Conservation (phyloP, 1,139 yeast species). For the Suhomyces maxii region DNA sequence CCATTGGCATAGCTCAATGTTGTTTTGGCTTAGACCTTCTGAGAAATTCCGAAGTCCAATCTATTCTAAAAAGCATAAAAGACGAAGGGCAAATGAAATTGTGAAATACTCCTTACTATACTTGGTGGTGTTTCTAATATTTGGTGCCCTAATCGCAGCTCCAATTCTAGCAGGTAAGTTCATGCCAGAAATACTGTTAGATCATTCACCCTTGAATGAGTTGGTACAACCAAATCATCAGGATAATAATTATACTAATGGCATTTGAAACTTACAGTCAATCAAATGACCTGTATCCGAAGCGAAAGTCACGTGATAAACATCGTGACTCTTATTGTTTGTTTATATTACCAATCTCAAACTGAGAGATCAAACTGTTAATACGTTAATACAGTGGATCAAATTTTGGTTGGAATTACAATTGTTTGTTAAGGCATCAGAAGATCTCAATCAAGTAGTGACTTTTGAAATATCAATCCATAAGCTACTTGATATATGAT, state of each 20-base stretch:
- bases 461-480: neutral
- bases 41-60: constrained; percentile 29
- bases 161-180: constrained; percentile 26
- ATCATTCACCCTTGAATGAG: constrained; percentile 27
- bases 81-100: constrained; percentile 15
- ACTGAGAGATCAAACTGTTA: neutral
- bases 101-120: constrained; percentile 19
- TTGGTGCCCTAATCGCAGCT: constrained; percentile 21
- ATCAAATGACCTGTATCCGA: no score
- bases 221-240: constrained; percentile 52
- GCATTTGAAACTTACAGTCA: neutral
- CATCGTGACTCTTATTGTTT: constrained; percentile 3
- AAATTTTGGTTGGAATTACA: no score
- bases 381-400: neutral
- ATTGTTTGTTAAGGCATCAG: neutral
- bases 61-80: constrained; percentile 21
- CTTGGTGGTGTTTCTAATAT: constrained; percentile 16
- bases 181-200: constrained; percentile 18
- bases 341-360: neutral
- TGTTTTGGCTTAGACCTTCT: constrained; percentile 39
- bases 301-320: neutral
- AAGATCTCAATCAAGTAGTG: neutral
- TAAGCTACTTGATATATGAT: constrained; percentile 7
- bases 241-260: neutral
- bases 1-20: constrained; percentile 34